phyloP scores from a whole-genome alignment of 106 monocot species.

The Apostasia ramifera region DNA sequence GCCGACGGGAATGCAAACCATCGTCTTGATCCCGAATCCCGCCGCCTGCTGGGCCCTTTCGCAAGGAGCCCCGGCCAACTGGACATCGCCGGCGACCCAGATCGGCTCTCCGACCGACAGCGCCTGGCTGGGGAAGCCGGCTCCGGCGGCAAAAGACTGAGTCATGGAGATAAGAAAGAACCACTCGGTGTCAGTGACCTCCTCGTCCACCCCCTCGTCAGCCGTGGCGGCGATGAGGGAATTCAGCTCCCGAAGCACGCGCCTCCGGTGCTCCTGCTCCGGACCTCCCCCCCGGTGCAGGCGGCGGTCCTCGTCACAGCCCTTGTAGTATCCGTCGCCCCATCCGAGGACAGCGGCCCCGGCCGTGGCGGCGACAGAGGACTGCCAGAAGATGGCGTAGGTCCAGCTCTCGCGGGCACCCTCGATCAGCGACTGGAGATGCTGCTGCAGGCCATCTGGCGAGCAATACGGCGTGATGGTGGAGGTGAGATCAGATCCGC shows the following conservation, averaged over 20 bases:
- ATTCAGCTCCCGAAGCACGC: conserved; percentile 39
- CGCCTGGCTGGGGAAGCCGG: conserved; percentile 33
- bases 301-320: conserved; percentile 7
- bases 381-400: conserved; percentile 73
- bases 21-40: conserved; percentile 31
- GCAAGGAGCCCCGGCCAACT: conserved; percentile 18
- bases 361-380: conserved; percentile 23
- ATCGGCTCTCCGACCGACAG: conserved; percentile 12
- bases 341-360: conserved; percentile 37
- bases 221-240: conserved; percentile 31
- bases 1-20: conserved; percentile 35
- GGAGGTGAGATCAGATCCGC: neutral
- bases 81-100: conserved; percentile 29
- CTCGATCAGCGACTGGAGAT: conserved; percentile 69
- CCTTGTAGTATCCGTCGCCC: conserved; percentile 71
- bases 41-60: conserved; percentile 34
- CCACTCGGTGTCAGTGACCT: conserved; percentile 63
- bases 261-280: conserved; percentile 43
- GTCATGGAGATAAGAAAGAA: conserved; percentile 64
- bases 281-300: neutral
- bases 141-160: conserved; percentile 32
- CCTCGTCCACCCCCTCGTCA: conserved; percentile 37
- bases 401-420: conserved; percentile 52
- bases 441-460: conserved; percentile 62
- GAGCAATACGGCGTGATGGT: conserved; percentile 10